Evolutionary conservation across 2,329 filamentous ascomycete genomes (phyloP).

Genomic region (Cladophialophora bantiana): DNA sequence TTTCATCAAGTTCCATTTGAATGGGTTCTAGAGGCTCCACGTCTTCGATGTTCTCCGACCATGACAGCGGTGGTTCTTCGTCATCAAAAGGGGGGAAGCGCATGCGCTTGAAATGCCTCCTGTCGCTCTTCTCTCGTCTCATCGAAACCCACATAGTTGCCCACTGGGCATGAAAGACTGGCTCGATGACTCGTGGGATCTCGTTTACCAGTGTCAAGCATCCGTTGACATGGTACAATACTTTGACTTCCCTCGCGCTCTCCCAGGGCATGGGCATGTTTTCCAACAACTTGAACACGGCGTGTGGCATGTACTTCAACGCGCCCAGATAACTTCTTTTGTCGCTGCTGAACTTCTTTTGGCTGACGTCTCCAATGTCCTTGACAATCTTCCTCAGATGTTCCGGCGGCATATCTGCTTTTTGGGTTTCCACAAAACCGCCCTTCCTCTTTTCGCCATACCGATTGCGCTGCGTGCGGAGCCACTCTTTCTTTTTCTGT

Average conservation of each 20-base stretch:
- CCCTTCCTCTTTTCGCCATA: constrained; percentile 97
- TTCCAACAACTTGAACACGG: constrained; percentile 93
- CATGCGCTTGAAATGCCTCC: constrained; percentile 97
- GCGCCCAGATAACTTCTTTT: constrained; percentile 98
- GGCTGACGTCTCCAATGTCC: constrained; percentile 98
- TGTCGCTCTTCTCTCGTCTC: constrained; percentile 96
- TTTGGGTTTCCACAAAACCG: constrained; percentile 96
- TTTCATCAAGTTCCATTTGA: constrained; percentile 96
- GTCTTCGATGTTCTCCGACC: constrained; percentile 98
- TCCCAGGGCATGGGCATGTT: constrained; percentile 99
- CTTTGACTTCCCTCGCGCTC: constrained; percentile 92
- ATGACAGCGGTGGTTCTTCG: constrained; percentile 94
- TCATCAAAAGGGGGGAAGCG: constrained; percentile 98
- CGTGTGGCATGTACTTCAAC: constrained; percentile 98
- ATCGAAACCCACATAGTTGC: constrained; percentile 99
- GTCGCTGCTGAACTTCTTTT: constrained; percentile 98
- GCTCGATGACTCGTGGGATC: constrained; percentile 93
- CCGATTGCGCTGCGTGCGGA: constrained; percentile 85
- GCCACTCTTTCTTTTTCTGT: constrained; percentile 99
- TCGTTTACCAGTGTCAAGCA: constrained; percentile 97
- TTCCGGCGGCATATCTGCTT: constrained; percentile 98
- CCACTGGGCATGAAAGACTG: constrained; percentile 98
- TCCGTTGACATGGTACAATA: constrained; percentile 97
- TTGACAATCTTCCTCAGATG: constrained; percentile 97
- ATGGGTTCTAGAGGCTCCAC: constrained; percentile 97